Conservation (phyloP, 225 moss, liverwort and hornwort genomes). For the Polytrichum formosum region DNA sequence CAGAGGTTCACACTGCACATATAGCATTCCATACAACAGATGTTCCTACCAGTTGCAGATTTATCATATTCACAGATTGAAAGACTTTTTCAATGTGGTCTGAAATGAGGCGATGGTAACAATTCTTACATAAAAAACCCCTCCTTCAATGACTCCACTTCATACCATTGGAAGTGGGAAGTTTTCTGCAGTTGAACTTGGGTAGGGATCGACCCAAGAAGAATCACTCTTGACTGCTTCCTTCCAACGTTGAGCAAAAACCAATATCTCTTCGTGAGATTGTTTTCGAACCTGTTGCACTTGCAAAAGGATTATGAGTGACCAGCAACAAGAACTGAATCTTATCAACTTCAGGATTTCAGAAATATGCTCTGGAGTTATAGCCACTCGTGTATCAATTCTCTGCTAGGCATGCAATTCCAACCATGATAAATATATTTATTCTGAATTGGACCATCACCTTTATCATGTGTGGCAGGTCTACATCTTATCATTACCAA, state of each 20-base stretch:
- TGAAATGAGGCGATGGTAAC: no score
- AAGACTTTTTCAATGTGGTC: no score
- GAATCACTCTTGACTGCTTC: constrained; percentile 31
- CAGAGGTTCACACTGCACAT: no score
- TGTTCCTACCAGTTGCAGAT: no score
- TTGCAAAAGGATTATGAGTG: not conserved
- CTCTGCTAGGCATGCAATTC: constrained; percentile 13
- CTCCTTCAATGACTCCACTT: no score
- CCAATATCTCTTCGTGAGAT: constrained; percentile 23
- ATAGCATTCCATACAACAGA: no score
- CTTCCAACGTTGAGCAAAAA: constrained; percentile 46
- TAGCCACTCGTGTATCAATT: not conserved
- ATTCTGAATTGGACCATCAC: no score
- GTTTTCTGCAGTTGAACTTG: not conserved
- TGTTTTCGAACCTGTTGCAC: constrained; percentile 37
- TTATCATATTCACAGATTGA: no score
- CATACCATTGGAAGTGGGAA: not conserved
- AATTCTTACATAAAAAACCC: no score
- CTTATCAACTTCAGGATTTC: not conserved
- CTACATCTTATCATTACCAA: no score
- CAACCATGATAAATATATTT: not conserved
- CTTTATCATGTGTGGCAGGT: no score
- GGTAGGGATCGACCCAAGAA: constrained; percentile 40
- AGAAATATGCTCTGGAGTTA: not conserved
- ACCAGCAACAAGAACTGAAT: not conserved